Conservation (phyloP, 306 rosid genomes). For the Malus orientalis region DNA sequence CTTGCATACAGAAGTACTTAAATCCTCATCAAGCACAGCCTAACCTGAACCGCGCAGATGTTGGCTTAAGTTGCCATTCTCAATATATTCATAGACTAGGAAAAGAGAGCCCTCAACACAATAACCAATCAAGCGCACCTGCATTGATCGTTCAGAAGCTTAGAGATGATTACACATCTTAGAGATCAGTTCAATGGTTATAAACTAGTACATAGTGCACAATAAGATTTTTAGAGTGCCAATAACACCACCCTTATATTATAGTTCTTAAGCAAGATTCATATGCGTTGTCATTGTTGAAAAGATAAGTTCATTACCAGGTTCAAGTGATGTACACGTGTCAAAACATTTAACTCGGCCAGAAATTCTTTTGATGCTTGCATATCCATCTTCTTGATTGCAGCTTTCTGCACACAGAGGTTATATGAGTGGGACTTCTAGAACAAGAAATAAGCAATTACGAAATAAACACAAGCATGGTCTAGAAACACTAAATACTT, state of each 20-base stretch:
- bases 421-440: constrained; percentile 7
- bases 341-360: constrained; percentile 73
- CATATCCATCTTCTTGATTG: constrained; percentile 87
- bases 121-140: constrained; percentile 97
- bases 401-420: constrained; percentile 57
- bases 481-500: neutral
- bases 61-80: constrained; percentile 81
- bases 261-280: neutral
- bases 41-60: constrained; percentile 90
- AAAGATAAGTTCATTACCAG: constrained; percentile 44
- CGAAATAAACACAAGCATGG: neutral
- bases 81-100: constrained; percentile 85
- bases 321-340: constrained; percentile 90
- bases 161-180: neutral
- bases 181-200: neutral
- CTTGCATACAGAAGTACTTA: neutral
- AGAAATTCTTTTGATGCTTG: constrained; percentile 85
- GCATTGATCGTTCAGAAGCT: constrained; percentile 9
- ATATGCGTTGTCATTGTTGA: neutral
- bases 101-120: constrained; percentile 85
- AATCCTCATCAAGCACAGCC: constrained; percentile 10
- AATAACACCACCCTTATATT: neutral
- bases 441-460: constrained; percentile 12
- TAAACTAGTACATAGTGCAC: neutral
- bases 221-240: neutral